A percentile compares a stretch with the other conserved stretches of the same genome.
Conservation (phyloP, 2,329 filamentous ascomycete genomes). For the Chrysosporium queenslandicum region DNA sequence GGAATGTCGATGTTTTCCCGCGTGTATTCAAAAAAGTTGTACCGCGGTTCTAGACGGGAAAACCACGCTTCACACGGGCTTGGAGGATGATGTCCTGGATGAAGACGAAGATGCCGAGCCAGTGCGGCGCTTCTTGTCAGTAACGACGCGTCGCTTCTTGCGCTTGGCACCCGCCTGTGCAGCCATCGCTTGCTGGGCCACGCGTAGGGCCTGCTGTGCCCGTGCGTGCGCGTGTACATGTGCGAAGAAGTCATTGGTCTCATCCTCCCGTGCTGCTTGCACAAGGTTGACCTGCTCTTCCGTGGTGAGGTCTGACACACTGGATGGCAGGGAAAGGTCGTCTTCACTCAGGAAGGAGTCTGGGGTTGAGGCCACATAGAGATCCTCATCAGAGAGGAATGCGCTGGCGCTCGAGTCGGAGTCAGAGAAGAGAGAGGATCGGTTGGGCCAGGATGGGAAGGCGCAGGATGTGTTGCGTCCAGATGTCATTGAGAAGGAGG, state of each 20-base stretch:
- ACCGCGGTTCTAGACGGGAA: neutral
- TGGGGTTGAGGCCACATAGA: conserved; percentile 28
- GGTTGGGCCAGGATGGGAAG: conserved; percentile 38
- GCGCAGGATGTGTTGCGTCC: conserved; percentile 35
- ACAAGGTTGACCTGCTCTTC: conserved; percentile 34
- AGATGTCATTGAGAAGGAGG: conserved; percentile 31
- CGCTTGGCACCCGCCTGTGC: conserved; percentile 17
- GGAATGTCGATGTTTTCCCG: too few species aligned
- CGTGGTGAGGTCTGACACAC: conserved; percentile 25
- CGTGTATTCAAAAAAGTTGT: neutral
- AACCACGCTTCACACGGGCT: conserved; percentile 1
- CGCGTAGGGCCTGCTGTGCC: conserved; percentile 32
- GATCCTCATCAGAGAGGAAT: conserved; percentile 37
- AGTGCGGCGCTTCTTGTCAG: conserved; percentile 17
- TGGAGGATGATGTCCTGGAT: neutral
- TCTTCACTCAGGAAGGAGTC: neutral
- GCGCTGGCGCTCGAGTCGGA: conserved; percentile 28
- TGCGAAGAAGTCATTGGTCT: conserved; percentile 18
- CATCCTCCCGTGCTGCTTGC: conserved; percentile 30
- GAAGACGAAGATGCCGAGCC: conserved; percentile 17
- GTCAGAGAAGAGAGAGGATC: conserved; percentile 29
- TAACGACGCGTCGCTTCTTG: conserved; percentile 18
- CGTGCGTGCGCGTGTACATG: conserved; percentile 35
- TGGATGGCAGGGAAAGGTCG: conserved; percentile 2
- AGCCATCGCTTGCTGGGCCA: conserved; percentile 24